phyloP scores from a whole-genome alignment of 2,329 filamentous ascomycete species.

The Fusarium brevicatenulatum region DNA sequence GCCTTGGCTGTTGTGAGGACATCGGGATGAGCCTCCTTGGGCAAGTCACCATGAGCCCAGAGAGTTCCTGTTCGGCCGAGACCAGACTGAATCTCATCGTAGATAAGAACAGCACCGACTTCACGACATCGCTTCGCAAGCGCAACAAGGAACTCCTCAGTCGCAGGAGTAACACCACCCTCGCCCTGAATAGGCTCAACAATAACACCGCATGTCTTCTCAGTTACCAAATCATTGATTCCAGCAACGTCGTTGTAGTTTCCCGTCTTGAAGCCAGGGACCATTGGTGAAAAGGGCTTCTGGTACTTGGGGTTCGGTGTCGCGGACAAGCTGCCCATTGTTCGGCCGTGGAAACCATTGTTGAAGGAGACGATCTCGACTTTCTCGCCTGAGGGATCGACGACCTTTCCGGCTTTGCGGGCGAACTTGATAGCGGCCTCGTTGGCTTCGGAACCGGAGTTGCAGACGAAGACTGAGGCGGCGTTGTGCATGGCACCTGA shows the following conservation, averaged over 20 bases:
- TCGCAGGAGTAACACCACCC: constrained; percentile 88
- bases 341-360: constrained; percentile 94
- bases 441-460: constrained; percentile 96
- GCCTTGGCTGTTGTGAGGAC: constrained; percentile 95
- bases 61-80: constrained; percentile 85
- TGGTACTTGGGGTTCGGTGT: constrained; percentile 99
- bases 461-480: constrained; percentile 88
- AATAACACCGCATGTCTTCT: constrained; percentile 91
- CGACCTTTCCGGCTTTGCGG: constrained; percentile 84
- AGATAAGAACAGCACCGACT: constrained; percentile 88
- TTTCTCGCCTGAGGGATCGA: constrained; percentile 78
- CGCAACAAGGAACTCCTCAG: constrained; percentile 82
- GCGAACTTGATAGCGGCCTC: constrained; percentile 98
- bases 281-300: constrained; percentile 92
- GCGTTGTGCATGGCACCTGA: constrained; percentile 86
- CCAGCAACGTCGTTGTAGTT: constrained; percentile 82
- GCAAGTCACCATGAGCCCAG: constrained; percentile 86
- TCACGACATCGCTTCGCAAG: constrained; percentile 86
- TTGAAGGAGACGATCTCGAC: constrained; percentile 89
- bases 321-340: constrained; percentile 94
- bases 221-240: constrained; percentile 79
- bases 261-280: constrained; percentile 91
- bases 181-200: constrained; percentile 98
- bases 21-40: constrained; percentile 87
- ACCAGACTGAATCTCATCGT: constrained; percentile 98